These are phyloP conservation scores for Cyberlindnera saturnus DNA, from an alignment of 805 yeast species.

Conservation along the genomic window DNA sequence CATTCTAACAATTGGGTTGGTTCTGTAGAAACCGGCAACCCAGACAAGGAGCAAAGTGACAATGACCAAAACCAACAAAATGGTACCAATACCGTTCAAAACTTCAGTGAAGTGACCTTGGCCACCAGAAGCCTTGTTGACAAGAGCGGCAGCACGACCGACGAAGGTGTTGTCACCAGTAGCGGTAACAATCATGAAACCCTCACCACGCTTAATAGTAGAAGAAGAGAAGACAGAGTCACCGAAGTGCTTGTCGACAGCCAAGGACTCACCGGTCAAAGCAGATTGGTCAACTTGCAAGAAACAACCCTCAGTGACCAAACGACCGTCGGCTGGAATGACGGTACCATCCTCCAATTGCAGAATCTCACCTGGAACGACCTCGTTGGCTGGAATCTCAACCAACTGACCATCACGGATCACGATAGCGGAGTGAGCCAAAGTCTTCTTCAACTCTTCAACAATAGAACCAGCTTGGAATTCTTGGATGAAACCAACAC, in stretches of 20 bases:
- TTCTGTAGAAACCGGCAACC: slow-evolving; percentile 92
- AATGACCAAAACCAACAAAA: slow-evolving; percentile 82
- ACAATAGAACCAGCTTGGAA: slow-evolving; percentile 98
- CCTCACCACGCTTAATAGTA: slow-evolving; percentile 93
- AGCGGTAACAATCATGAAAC: slow-evolving; percentile 87
- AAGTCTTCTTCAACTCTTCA: slow-evolving; percentile 90
- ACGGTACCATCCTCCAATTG: slow-evolving; percentile 91
- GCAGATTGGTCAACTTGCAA: slow-evolving; percentile 95
- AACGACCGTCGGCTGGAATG: slow-evolving; percentile 89
- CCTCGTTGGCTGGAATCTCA: slow-evolving; percentile 76
- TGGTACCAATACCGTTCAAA: slow-evolving; percentile 94
- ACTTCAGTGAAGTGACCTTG: slow-evolving; percentile 96
- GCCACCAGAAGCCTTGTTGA: slow-evolving; percentile 90
- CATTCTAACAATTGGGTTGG: slow-evolving; percentile 78
- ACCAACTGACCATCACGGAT: slow-evolving; percentile 74
- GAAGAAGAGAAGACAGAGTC: slow-evolving; percentile 89
- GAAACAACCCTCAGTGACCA: slow-evolving; percentile 78
- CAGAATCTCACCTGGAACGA: slow-evolving; percentile 93
- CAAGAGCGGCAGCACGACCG: slow-evolving; percentile 96
- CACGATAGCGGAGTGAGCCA: slow-evolving; percentile 84
- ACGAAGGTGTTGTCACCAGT: slow-evolving; percentile 95
- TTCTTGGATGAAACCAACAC: slow-evolving; percentile 95
- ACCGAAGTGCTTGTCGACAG: slow-evolving; percentile 88
- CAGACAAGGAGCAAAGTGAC: slow-evolving; percentile 83
- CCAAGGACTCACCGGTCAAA: slow-evolving; percentile 94